Base-by-base conservation (phyloP, 257 asterid genomes). In the Penstemon barbatus region DNA sequence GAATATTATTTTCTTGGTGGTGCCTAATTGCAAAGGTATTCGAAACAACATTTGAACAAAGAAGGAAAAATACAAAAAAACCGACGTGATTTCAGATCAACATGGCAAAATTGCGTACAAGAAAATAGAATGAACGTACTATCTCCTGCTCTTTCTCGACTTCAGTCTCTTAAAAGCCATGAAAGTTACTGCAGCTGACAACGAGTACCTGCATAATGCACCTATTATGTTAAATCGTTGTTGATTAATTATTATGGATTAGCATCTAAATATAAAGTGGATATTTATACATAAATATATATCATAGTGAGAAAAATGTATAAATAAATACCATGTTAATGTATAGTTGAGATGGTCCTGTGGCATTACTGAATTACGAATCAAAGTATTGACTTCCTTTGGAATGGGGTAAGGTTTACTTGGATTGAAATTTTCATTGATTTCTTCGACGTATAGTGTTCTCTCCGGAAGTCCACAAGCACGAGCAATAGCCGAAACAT, bases 121-220 rank as follows among this genome's bases (percentile, higher is more conserved):
- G 65, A 64, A 42, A 69, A 41, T 8, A 12, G 40, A 63, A 64
- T 18, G 13, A 25, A 2, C 33, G 2, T 42, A 19, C 82, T 79
- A 88, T 78, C 86, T 73, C 77, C 79, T 72, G 71, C 66, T 83
- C 81, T 76, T 80, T 79, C 74, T 79, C 3, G 84, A 87, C 68
- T 85, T 83, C 39, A 94, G 83, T 77, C 96, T 89, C 82, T 84
- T 86, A 66, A 79, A 71, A 66, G 99, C 99, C 97, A 94, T 91
- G 78, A 79, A 87, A 9, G 96, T 87, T 53, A 94, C 97, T 44
- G 99, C 97, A 56, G 91, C 96, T n/a, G 97, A 94, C 43, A 94
- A 84, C 66, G 99, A 80, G 77, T 94, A 91, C 99, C 97, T 93
- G 75, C 85, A 75, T 57, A 66, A 60, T 41, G 69, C 56, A 69